phyloP scores from a whole-genome alignment of 805 yeast genomes.

The Saccharomycopsis malanga region DNA sequence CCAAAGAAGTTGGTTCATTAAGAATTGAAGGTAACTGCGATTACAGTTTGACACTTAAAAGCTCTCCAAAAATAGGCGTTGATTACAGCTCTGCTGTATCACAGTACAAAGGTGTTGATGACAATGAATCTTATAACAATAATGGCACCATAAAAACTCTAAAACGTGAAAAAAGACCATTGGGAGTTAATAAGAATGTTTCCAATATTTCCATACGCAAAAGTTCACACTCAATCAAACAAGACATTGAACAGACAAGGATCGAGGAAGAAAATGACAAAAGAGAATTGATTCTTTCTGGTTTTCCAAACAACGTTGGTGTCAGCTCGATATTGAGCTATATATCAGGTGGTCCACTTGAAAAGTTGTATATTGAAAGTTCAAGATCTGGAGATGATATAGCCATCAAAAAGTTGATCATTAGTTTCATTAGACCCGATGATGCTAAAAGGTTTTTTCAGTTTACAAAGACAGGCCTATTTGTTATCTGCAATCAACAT shows the following conservation, averaged over 20 bases:
- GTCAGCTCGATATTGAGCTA: constrained; percentile 45
- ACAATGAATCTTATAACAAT: too few relatives aligned
- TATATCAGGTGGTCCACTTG: constrained; percentile 65
- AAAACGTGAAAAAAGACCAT: constrained; percentile 4
- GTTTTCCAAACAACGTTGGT: constrained; percentile 39
- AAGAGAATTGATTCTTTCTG: constrained; percentile 30
- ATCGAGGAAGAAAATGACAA: too few relatives aligned
- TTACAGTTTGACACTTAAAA: neutral
- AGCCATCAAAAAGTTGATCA: constrained; percentile 27
- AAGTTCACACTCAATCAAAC: too few relatives aligned
- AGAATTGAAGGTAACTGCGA: neutral
- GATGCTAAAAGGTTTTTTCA: constrained; percentile 49
- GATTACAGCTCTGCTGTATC: neutral
- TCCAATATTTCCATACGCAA: constrained; percentile 9
- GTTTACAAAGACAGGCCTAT: constrained; percentile 45
- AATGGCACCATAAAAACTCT: neutral
- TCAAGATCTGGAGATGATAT: constrained; percentile 14
- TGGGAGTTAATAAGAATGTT: constrained; percentile 10
- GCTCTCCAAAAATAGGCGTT: neutral
- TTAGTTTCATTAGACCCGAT: constrained; percentile 45
- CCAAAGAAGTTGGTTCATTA: neutral
- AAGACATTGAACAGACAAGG: too few relatives aligned
- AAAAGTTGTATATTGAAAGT: constrained; percentile 33
- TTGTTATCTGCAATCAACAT: constrained; percentile 51
- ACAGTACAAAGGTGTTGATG: neutral